Evolutionary conservation across 2,329 filamentous ascomycete species (phyloP).

Genomic region (Pseudopithomyces chartarum): DNA sequence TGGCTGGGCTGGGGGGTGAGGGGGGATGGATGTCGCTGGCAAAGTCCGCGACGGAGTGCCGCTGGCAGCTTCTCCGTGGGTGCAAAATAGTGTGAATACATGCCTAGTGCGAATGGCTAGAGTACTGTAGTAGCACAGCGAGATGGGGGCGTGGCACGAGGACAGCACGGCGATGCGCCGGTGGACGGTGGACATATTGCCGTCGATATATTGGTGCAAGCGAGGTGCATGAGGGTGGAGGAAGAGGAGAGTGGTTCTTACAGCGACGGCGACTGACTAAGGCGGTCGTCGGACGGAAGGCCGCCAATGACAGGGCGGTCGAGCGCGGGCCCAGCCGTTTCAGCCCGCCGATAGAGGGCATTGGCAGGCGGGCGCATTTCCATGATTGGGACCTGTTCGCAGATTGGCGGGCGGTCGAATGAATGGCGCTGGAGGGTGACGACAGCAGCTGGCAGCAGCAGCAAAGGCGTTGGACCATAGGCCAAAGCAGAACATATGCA

Average conservation of each 20-base stretch:
- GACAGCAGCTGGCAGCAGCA: too few relatives aligned
- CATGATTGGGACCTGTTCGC: conserved; percentile 8
- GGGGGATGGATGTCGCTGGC: conserved; percentile 9
- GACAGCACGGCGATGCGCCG: not conserved
- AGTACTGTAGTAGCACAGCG: too few relatives aligned
- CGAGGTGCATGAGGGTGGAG: not conserved
- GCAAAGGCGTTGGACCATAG: too few relatives aligned
- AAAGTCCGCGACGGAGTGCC: conserved; percentile 12
- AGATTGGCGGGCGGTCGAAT: not conserved
- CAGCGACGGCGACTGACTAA: not conserved
- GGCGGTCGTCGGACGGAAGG: not conserved
- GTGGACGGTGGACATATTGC: not conserved
- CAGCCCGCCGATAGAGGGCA: not conserved
- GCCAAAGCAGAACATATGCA: too few relatives aligned
- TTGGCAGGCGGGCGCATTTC: not conserved
- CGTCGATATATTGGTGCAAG: not conserved
- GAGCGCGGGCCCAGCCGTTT: conserved; percentile 5
- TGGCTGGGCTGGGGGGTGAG: too few relatives aligned
- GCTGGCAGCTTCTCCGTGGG: conserved; percentile 8
- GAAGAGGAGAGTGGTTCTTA: not conserved
- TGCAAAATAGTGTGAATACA: too few relatives aligned
- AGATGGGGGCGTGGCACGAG: too few relatives aligned
- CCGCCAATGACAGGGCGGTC: not conserved
- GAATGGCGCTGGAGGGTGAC: conserved; percentile 15
- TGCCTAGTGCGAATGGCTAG: too few relatives aligned